Evolutionary conservation across 176 grass and related monocot genomes (phyloP).

Genomic region (Lolium rigidum): DNA sequence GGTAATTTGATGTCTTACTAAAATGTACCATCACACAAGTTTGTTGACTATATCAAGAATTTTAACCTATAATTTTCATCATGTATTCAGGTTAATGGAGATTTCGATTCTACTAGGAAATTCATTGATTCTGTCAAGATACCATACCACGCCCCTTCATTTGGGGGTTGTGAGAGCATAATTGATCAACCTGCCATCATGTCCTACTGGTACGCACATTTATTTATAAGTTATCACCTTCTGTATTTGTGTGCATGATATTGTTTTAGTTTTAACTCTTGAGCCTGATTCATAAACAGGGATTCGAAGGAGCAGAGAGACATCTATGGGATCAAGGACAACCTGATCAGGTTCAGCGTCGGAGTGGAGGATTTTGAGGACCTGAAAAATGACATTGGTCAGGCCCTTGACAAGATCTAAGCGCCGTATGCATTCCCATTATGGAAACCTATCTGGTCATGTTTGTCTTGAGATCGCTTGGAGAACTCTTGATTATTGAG

Average conservation of each 20-base stretch:
- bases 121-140: slow-evolving; percentile 97
- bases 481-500: slow-evolving; percentile 13
- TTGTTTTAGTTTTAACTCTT: slow-evolving; percentile 1
- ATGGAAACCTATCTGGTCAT: slow-evolving; percentile 18
- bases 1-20: slow-evolving; percentile 44
- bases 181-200: slow-evolving; percentile 98
- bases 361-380: slow-evolving; percentile 95
- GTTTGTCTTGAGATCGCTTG: background rate
- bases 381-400: slow-evolving; percentile 85
- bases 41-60: background rate
- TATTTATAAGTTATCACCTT: slow-evolving; percentile 6
- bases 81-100: slow-evolving; percentile 65
- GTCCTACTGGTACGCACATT: slow-evolving; percentile 85
- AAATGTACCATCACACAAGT: background rate
- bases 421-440: background rate
- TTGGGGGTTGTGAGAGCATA: slow-evolving; percentile 97
- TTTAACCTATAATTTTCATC: background rate
- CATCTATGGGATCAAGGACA: slow-evolving; percentile 96
- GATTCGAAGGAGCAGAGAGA: slow-evolving; percentile 84
- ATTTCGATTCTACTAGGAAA: slow-evolving; percentile 73
- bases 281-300: slow-evolving; percentile 50
- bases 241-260: background rate
- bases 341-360: slow-evolving; percentile 96
- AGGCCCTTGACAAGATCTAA: slow-evolving; percentile 85
- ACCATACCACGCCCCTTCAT: slow-evolving; percentile 92